Conservation (phyloP, 2,329 filamentous ascomycete species). For the Cladosporium sp. region DNA sequence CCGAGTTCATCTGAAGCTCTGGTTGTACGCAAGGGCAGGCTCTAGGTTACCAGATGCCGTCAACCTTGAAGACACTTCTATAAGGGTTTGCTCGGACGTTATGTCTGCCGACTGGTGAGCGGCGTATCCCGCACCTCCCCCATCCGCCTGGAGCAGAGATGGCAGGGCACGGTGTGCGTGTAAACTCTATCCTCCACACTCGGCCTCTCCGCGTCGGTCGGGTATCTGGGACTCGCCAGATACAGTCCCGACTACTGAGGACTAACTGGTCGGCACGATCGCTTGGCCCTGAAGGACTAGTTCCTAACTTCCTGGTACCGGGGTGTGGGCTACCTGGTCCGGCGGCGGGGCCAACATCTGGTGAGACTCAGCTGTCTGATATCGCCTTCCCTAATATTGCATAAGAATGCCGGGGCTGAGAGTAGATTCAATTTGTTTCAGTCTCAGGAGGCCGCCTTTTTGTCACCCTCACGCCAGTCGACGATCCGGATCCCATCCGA, state of each 20-base stretch:
- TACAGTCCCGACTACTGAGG: not conserved
- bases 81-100: constrained; percentile 6
- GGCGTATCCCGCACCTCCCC: not conserved
- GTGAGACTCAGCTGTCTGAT: constrained; percentile 21
- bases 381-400: constrained; percentile 20
- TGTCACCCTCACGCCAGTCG: constrained; percentile 15
- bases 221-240: constrained; percentile 6
- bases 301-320: constrained; percentile 17
- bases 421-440: constrained; percentile 20
- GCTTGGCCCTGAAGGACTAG: constrained; percentile 11
- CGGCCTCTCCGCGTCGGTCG: constrained; percentile 17
- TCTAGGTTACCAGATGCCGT: constrained; percentile 19
- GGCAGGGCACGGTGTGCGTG: constrained; percentile 12
- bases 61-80: constrained; percentile 12
- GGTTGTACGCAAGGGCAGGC: constrained; percentile 11
- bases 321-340: constrained; percentile 15
- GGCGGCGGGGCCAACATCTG: constrained; percentile 13
- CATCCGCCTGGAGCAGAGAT: constrained; percentile 4
- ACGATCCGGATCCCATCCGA: constrained; percentile 17
- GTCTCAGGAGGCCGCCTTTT: constrained; percentile 12
- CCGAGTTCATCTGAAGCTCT: not conserved
- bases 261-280: constrained; percentile 18
- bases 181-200: constrained; percentile 18
- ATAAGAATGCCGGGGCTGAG: constrained; percentile 14
- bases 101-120: constrained; percentile 13